Conservation (phyloP, 495 filamentous ascomycete genomes). For the Aspergillus sclerotioniger region DNA sequence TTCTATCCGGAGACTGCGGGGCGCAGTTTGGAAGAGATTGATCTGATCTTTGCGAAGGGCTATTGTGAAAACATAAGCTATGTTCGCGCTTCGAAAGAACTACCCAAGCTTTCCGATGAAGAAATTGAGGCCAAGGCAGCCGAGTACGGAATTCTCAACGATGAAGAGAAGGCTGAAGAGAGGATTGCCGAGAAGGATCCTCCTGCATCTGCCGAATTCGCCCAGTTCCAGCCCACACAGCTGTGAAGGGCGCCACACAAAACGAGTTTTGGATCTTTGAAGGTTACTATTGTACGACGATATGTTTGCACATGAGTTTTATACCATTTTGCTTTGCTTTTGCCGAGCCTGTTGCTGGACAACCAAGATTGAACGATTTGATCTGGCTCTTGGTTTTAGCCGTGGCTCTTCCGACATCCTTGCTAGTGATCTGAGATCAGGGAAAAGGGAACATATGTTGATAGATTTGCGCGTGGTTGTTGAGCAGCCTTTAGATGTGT, state of each 20-base stretch:
- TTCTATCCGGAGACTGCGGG: conserved; percentile 64
- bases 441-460: background rate
- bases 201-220: background rate
- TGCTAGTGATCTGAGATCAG: background rate
- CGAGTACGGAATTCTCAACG: conserved; percentile 48
- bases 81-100: conserved; percentile 62
- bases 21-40: conserved; percentile 67
- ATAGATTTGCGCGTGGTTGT: background rate
- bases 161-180: conserved; percentile 14
- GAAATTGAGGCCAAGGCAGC: conserved; percentile 57
- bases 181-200: conserved; percentile 7
- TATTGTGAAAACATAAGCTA: conserved; percentile 65
- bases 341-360: conserved; percentile 2
- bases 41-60: conserved; percentile 71
- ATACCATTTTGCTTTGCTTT: conserved; percentile 1
- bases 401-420: background rate
- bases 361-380: conserved; percentile 1
- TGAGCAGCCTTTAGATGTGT: background rate
- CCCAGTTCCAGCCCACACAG: conserved; percentile 5
- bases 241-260: background rate
- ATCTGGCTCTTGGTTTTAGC: background rate
- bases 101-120: conserved; percentile 57
- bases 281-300: background rate
- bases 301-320: conserved; percentile 2
- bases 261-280: background rate